phyloP scores from a whole-genome alignment of 257 asterid species.

The Solanum rostratum region DNA sequence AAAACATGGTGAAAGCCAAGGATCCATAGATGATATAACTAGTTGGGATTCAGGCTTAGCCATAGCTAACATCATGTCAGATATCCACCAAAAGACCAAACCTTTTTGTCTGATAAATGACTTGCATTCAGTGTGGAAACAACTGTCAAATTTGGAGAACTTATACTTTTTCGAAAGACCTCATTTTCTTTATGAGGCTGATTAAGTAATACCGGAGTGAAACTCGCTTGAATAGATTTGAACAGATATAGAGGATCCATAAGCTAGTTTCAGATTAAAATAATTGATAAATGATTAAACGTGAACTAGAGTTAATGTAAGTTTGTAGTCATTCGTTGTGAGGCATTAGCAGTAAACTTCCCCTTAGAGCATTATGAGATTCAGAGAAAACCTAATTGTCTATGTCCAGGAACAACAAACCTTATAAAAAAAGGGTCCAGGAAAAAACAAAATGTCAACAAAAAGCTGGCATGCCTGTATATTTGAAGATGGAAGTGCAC shows the following conservation, averaged over 20 bases:
- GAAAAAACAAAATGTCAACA: not conserved
- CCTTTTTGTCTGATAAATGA: not conserved
- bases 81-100: not conserved
- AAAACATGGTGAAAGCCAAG: not conserved
- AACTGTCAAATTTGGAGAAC: not conserved
- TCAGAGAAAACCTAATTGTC: not conserved
- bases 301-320: not conserved
- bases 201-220: not conserved
- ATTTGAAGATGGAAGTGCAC: not conserved
- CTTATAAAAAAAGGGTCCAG: not conserved
- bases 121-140: not conserved
- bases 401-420: not conserved
- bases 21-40: not conserved
- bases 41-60: not conserved
- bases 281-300: not conserved
- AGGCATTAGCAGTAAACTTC: not conserved
- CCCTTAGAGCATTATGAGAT: not conserved
- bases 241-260: not conserved
- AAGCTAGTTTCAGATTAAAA: not conserved
- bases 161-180: not conserved
- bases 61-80: not conserved
- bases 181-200: not conserved
- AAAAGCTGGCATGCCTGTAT: not conserved
- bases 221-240: not conserved
- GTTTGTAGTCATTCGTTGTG: not conserved